Percentiles rank a stretch among this genome's conserved stretches.
Conservation (phyloP, 2,329 filamentous ascomycete genomes). For the Acephala macrosclerotiorum region DNA sequence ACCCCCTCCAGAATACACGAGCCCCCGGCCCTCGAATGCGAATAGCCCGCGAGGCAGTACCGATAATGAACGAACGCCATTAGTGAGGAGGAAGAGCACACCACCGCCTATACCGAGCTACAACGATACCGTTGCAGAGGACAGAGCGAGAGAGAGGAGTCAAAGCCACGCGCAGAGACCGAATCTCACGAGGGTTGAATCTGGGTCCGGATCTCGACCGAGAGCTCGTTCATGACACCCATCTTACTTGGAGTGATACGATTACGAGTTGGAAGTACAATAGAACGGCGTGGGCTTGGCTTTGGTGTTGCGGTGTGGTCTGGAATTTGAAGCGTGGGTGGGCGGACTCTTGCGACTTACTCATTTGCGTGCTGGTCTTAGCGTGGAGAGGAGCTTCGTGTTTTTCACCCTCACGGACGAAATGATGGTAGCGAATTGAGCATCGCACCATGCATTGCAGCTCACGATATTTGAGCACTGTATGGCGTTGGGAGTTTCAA, state of each 20-base stretch:
- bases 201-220: slow-evolving; percentile 13
- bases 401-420: background rate
- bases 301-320: slow-evolving; percentile 10
- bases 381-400: slow-evolving; percentile 16
- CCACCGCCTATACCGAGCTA: slow-evolving; percentile 47
- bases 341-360: slow-evolving; percentile 4
- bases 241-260: background rate
- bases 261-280: background rate
- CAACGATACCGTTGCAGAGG: slow-evolving; percentile 43
- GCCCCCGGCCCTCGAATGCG: slow-evolving; percentile 66
- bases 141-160: slow-evolving; percentile 37
- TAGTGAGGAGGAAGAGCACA: slow-evolving; percentile 49
- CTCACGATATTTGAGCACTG: background rate
- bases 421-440: slow-evolving; percentile 1
- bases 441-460: background rate
- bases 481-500: slow-evolving; percentile 23
- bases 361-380: slow-evolving; percentile 10
- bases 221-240: slow-evolving; percentile 30
- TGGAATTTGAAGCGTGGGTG: slow-evolving; percentile 8
- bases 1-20: slow-evolving; percentile 76
- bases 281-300: slow-evolving; percentile 6
- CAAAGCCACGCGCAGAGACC: slow-evolving; percentile 29
- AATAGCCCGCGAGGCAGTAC: slow-evolving; percentile 58
- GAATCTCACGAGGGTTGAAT: slow-evolving; percentile 26
- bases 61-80: slow-evolving; percentile 61